Evolutionary conservation across 2,329 filamentous ascomycete genomes (phyloP).

Genomic region (Venturia carpophila): DNA sequence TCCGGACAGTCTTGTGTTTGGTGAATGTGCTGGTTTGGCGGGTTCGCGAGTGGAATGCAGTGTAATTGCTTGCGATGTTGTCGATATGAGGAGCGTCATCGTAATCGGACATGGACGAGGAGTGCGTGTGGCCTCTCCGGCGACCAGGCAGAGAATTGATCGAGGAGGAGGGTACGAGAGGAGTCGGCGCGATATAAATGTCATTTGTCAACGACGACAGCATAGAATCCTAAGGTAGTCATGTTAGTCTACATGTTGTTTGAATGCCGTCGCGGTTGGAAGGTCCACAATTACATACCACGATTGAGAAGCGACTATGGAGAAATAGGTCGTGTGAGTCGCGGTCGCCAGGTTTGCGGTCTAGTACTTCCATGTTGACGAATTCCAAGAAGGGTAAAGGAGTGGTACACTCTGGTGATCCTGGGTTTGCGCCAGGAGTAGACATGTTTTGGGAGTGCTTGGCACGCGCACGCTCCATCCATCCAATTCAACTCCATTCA

Average conservation of each 20-base stretch:
- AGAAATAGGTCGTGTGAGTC: conserved; percentile 79
- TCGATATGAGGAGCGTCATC: conserved; percentile 31
- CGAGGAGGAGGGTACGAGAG: conserved; percentile 20
- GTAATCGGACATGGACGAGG: conserved; percentile 51
- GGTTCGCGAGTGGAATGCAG: conserved; percentile 38
- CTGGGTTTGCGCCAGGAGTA: too few relatives aligned
- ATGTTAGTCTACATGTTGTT: too few relatives aligned
- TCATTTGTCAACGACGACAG: conserved; percentile 38
- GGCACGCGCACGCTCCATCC: neutral
- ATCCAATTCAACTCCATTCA: too few relatives aligned
- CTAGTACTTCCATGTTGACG: neutral
- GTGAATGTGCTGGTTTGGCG: conserved; percentile 78
- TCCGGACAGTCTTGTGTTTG: conserved; percentile 21
- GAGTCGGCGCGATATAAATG: conserved; percentile 25
- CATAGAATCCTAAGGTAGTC: conserved; percentile 61
- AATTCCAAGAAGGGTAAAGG: too few relatives aligned
- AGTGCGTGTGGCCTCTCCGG: conserved; percentile 51
- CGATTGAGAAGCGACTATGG: conserved; percentile 75
- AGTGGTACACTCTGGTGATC: too few relatives aligned
- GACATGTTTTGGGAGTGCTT: neutral
- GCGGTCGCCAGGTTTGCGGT: conserved; percentile 26
- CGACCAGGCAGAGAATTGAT: conserved; percentile 30
- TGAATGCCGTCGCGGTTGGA: too few relatives aligned
- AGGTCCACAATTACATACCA: conserved; percentile 32
- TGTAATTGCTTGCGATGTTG: conserved; percentile 35